Evolutionary conservation across 768 basidiomycete genomes (phyloP).

Genomic region (Trametes meyenii): DNA sequence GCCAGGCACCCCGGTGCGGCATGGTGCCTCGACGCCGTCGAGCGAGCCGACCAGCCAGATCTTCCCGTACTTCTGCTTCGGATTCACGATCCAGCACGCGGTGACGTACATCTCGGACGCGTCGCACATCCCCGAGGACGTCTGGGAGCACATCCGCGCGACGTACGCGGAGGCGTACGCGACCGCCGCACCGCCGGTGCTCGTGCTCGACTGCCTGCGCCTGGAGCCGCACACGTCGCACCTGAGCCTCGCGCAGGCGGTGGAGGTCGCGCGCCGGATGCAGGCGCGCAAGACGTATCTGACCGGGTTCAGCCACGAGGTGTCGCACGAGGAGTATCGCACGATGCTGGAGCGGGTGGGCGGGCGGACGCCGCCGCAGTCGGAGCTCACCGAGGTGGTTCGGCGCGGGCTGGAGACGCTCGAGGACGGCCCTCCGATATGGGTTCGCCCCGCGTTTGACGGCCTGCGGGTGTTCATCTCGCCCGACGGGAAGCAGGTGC

Average conservation of each 20-base stretch:
- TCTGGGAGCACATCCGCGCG: slow-evolving; percentile 51
- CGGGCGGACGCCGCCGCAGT: slow-evolving; percentile 32
- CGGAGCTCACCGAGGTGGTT: slow-evolving; percentile 39
- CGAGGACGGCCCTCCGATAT: slow-evolving; percentile 49
- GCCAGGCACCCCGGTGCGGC: slow-evolving; percentile 25
- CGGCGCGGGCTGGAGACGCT: slow-evolving; percentile 49
- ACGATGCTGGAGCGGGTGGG: slow-evolving; percentile 59
- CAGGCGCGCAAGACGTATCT: slow-evolving; percentile 68
- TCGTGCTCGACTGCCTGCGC: slow-evolving; percentile 79
- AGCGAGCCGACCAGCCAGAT: slow-evolving; percentile 30
- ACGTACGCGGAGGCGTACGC: slow-evolving; percentile 35
- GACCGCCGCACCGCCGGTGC: slow-evolving; percentile 47
- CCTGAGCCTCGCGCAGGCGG: slow-evolving; percentile 68
- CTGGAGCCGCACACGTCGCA: slow-evolving; percentile 75
- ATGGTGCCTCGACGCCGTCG: slow-evolving; percentile 9
- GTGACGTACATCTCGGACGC: slow-evolving; percentile 85
- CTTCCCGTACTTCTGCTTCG: slow-evolving; percentile 66
- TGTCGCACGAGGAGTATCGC: slow-evolving; percentile 76
- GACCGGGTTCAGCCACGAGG: slow-evolving; percentile 76
- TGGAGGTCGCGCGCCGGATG: slow-evolving; percentile 57
- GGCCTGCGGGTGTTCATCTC: slow-evolving; percentile 62
- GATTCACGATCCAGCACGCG: slow-evolving; percentile 66
- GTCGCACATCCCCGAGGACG: slow-evolving; percentile 73
- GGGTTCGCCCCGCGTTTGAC: slow-evolving; percentile 77
- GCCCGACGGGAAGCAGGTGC: slow-evolving; percentile 40